Evolutionary conservation across 2,329 filamentous ascomycete genomes (phyloP), one percentile per base, ranked within the genome.

Genomic region (Verticillium zaregamsianum): DNA sequence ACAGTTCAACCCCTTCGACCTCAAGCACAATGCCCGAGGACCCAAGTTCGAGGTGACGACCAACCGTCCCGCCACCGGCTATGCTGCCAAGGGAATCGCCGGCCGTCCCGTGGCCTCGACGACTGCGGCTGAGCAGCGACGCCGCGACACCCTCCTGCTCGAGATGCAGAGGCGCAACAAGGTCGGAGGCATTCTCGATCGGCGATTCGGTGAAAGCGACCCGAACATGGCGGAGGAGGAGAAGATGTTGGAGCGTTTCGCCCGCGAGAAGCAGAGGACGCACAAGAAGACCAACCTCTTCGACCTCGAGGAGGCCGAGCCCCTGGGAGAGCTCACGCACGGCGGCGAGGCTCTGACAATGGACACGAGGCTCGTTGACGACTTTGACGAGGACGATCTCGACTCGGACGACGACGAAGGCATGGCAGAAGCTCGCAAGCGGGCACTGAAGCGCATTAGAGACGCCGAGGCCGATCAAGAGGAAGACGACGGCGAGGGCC

Each of bases 1-100:
- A 71, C 90, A 93, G 68, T 98, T 98, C 85, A 99, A 99, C 74
- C 95, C 95, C 0, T 99, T 99, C 76, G 95, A 99, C 72, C 86
- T 97, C 73, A 96, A 96, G 76, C 87, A 90, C 62, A 87, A 90
- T 49, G 82, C 88, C 1, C 85, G 90, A 63, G 90, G 89, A 0
- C 88, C 88, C 61, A 98, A 98, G 71, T 96, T 96, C 66, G 88
- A 94, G 54, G 89, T 93, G 55, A 93, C 91, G 0, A 93, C 84
- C 59, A 86, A 85, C 65, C 85, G 85, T 62, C 81, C 85, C 6
- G 76, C 79, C 14, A 77, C 76, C 33, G 79, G 79, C 58, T 80
- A 80, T 71, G 79, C 81, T 32, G 79, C 82, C 31, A 86, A 84
- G 66, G 83, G 83, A 57, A 84, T 89, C 65, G 81, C 89, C 66